Percentiles rank a stretch among this genome's conserved stretches.
Conservation (phyloP, 2,329 filamentous ascomycete species). For the Lecanicillium sp. region DNA sequence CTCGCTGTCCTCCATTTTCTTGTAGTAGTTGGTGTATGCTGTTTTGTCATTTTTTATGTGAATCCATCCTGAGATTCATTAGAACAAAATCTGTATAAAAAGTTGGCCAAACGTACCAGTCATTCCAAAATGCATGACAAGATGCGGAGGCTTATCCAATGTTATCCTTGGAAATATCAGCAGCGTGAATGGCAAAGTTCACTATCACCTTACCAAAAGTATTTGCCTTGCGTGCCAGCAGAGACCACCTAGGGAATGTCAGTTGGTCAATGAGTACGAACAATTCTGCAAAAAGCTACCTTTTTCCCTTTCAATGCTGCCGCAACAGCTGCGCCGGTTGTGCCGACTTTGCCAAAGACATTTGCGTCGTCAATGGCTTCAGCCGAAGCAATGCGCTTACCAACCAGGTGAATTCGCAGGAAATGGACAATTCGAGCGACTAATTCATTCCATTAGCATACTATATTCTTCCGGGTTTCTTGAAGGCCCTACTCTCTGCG, state of each 20-base stretch:
- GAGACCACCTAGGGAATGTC: constrained; percentile 39
- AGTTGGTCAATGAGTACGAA: neutral
- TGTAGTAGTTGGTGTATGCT: constrained; percentile 77
- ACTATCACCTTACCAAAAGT: constrained; percentile 64
- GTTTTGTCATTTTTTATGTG: constrained; percentile 76
- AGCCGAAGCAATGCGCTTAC: constrained; percentile 68
- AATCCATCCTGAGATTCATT: constrained; percentile 59
- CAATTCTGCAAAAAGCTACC: constrained; percentile 21
- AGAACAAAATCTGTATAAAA: neutral
- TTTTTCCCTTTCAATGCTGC: constrained; percentile 69
- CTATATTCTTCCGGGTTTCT: neutral
- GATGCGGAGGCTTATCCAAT: constrained; percentile 73
- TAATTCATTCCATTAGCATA: constrained; percentile 23
- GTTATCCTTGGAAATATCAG: constrained; percentile 29
- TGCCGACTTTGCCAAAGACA: constrained; percentile 87
- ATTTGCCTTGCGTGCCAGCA: constrained; percentile 88
- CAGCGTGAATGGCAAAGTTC: neutral
- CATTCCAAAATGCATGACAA: constrained; percentile 83
- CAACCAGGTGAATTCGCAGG: constrained; percentile 75
- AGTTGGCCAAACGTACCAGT: constrained; percentile 38
- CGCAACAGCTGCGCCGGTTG: constrained; percentile 67
- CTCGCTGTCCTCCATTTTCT: constrained; percentile 56
- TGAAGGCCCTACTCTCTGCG: constrained; percentile 43
- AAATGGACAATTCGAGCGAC: constrained; percentile 84
- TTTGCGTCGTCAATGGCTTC: constrained; percentile 72